Conservation (phyloP, 2,329 filamentous ascomycete genomes). For the Whalleya microplaca region DNA sequence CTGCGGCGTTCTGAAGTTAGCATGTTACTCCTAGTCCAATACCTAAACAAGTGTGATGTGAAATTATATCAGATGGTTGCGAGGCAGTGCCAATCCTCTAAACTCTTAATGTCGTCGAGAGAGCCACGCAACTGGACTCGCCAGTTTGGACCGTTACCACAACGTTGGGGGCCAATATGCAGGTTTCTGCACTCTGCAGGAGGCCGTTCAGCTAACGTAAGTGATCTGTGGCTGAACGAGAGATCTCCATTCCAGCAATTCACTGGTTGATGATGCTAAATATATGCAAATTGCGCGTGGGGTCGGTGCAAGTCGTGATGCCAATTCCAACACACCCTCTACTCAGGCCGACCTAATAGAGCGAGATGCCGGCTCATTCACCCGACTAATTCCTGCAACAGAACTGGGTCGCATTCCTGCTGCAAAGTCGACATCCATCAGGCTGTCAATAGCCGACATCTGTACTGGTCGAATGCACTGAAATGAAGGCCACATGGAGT, state of each 20-base stretch:
- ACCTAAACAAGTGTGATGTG: background rate
- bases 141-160: conserved; percentile 9
- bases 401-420: background rate
- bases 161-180: conserved; percentile 8
- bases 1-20: conserved; percentile 31
- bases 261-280: background rate
- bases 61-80: conserved; percentile 1
- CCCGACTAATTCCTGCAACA: background rate
- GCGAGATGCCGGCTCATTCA: background rate
- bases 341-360: background rate
- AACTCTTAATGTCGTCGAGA: background rate
- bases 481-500: background rate
- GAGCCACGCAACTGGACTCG: conserved; percentile 5
- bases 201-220: conserved; percentile 7
- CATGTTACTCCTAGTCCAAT: conserved; percentile 20
- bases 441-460: too few relatives aligned
- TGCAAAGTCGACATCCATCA: too few relatives aligned
- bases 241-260: background rate
- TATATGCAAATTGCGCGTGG: background rate
- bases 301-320: background rate
- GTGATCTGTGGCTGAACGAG: conserved; percentile 2
- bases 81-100: background rate
- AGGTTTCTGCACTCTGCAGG: conserved; percentile 17
- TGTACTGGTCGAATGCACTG: background rate
- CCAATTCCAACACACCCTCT: background rate